phyloP scores from a whole-genome alignment of 179 eudicot species.

The Silene coronaria region DNA sequence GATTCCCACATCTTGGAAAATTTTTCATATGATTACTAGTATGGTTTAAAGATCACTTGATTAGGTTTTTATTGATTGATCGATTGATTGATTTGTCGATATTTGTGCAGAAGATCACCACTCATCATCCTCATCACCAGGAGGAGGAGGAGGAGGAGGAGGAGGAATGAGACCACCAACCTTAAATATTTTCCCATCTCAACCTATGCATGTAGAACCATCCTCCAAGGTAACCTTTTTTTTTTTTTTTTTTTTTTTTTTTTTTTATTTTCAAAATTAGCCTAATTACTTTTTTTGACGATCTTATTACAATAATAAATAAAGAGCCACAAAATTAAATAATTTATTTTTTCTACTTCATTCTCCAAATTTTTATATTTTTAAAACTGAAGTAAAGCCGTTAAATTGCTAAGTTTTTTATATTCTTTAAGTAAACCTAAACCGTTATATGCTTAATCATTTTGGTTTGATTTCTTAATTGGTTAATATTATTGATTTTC shows the following conservation, averaged over 20 bases:
- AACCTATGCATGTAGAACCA: slow-evolving; percentile 93
- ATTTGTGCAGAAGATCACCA: slow-evolving; percentile 50
- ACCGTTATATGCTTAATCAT: slow-evolving; percentile 7
- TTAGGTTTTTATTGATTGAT: not conserved
- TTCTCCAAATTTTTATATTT: not conserved
- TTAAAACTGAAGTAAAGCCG: not conserved
- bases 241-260: too few relatives aligned
- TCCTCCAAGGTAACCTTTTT: slow-evolving; percentile 40
- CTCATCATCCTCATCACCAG: slow-evolving; percentile 21
- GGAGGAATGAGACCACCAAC: slow-evolving; percentile 91
- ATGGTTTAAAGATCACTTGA: not conserved
- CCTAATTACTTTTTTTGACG: not conserved
- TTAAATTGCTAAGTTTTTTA: not conserved
- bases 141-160: slow-evolving; percentile 22
- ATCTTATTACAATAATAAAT: too few relatives aligned
- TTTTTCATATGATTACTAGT: slow-evolving; percentile 5
- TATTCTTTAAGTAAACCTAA: not conserved
- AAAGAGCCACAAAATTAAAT: not conserved
- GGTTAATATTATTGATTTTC: not conserved
- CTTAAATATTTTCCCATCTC: slow-evolving; percentile 92
- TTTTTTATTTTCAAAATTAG: too few relatives aligned
- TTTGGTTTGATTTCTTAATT: not conserved
- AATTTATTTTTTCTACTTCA: not conserved
- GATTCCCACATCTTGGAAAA: slow-evolving; percentile 1
- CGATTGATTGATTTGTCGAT: slow-evolving; percentile 9